These are phyloP conservation scores for Stagonosporopsis rhizophila DNA, from an alignment of 2,329 filamentous ascomycete genomes.

Conservation along the genomic window DNA sequence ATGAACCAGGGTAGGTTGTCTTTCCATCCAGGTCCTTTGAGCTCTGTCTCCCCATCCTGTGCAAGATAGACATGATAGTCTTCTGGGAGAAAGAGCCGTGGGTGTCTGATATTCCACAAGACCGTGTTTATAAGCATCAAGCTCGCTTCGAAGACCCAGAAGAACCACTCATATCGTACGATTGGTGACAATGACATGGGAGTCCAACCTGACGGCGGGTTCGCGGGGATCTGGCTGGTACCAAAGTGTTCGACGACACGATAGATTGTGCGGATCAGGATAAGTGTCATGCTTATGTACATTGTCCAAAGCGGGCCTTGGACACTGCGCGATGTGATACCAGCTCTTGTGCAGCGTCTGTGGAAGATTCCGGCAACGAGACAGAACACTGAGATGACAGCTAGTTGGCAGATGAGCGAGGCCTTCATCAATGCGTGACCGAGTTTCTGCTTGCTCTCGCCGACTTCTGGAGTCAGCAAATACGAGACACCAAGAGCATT, in stretches of 20 bases:
- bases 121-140: constrained; percentile 59
- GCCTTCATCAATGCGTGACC: constrained; percentile 57
- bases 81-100: constrained; percentile 56
- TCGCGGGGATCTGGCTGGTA: constrained; percentile 52
- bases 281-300: constrained; percentile 54
- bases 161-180: constrained; percentile 57
- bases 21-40: constrained; percentile 35
- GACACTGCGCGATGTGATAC: constrained; percentile 55
- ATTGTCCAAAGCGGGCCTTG: constrained; percentile 51
- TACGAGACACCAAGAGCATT: constrained; percentile 57
- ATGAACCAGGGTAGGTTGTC: constrained; percentile 22
- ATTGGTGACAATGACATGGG: constrained; percentile 34
- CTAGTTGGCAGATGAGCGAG: constrained; percentile 58
- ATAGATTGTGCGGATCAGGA: constrained; percentile 57
- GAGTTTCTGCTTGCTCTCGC: constrained; percentile 41
- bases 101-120: constrained; percentile 59
- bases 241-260: constrained; percentile 61
- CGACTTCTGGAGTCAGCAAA: constrained; percentile 49
- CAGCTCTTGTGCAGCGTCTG: constrained; percentile 45
- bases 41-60: constrained; percentile 28
- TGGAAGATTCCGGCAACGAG: constrained; percentile 55
- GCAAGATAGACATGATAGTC: constrained; percentile 59
- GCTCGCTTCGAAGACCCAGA: constrained; percentile 60
- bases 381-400: constrained; percentile 56
- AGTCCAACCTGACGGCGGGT: constrained; percentile 41